Evolutionary conservation across 345 rosid species (phyloP).

Genomic region (Salix brachista): DNA sequence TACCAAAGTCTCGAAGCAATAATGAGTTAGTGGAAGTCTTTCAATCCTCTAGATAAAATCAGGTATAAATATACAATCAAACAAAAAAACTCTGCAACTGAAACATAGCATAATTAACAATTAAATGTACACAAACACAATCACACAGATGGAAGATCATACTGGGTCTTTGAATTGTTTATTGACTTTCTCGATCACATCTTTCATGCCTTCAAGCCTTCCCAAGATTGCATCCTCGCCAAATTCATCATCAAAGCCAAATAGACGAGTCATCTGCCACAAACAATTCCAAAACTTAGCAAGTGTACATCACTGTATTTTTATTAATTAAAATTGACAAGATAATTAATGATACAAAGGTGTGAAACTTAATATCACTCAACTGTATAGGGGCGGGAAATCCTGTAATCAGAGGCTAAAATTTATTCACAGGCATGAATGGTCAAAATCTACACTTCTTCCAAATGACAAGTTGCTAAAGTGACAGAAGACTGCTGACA

Average conservation of each 20-base stretch:
- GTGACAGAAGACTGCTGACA: neutral
- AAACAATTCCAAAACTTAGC: conserved; percentile 10
- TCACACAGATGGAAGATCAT: conserved; percentile 24
- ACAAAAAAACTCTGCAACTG: neutral
- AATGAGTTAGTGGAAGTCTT: neutral
- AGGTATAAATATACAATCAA: neutral
- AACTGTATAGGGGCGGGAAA: neutral
- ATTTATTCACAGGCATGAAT: neutral
- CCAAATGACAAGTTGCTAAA: neutral
- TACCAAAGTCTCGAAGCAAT: neutral
- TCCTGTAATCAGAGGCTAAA: neutral
- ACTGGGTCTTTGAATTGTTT: conserved; percentile 96
- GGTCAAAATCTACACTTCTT: neutral
- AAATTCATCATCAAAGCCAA: conserved; percentile 86
- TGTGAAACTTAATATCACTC: neutral
- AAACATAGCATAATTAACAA: neutral
- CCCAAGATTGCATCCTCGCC: conserved; percentile 97
- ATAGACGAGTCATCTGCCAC: conserved; percentile 76
- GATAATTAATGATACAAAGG: neutral
- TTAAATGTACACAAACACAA: neutral
- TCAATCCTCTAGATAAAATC: neutral
- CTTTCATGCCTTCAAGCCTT: conserved; percentile 97
- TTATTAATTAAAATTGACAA: neutral
- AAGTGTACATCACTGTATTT: neutral
- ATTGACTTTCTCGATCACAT: conserved; percentile 94